phyloP scores from a whole-genome alignment of 208 protist genomes.

The Wallacemonas collosoma region DNA sequence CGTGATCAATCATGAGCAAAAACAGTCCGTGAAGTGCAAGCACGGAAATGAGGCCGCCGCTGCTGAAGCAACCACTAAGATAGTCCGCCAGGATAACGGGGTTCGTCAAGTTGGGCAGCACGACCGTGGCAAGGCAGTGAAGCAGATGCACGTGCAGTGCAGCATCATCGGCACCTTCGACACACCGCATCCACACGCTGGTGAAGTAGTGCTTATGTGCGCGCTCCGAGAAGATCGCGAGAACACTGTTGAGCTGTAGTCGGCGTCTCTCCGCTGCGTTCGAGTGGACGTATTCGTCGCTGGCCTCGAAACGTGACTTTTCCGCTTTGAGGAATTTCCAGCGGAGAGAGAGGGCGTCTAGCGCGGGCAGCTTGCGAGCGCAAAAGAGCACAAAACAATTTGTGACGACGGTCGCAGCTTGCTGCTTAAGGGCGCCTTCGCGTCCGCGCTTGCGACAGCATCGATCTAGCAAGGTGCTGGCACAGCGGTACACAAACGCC shows the following conservation, averaged over 20 bases:
- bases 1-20: conserved; percentile 89
- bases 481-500: conserved; percentile 65
- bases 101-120: conserved; percentile 83
- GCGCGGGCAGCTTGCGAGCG: conserved; percentile 45
- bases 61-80: conserved; percentile 80
- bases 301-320: conserved; percentile 50
- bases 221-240: conserved; percentile 79
- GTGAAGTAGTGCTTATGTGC: conserved; percentile 88
- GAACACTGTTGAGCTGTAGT: conserved; percentile 62
- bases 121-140: conserved; percentile 62
- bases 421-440: conserved; percentile 16
- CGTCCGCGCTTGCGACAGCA: conserved; percentile 47
- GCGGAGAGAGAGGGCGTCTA: conserved; percentile 53
- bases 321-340: conserved; percentile 74
- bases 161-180: conserved; percentile 53
- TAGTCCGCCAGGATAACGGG: conserved; percentile 88
- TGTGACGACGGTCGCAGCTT: conserved; percentile 35
- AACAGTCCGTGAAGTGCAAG: conserved; percentile 88
- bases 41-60: conserved; percentile 84
- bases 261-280: conserved; percentile 75
- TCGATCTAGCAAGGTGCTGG: conserved; percentile 53
- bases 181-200: conserved; percentile 72
- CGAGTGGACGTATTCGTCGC: conserved; percentile 63
- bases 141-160: conserved; percentile 83
- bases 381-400: conserved; percentile 83